phyloP scores from a whole-genome alignment of 345 rosid species.

The Geranium rotundifolium region DNA sequence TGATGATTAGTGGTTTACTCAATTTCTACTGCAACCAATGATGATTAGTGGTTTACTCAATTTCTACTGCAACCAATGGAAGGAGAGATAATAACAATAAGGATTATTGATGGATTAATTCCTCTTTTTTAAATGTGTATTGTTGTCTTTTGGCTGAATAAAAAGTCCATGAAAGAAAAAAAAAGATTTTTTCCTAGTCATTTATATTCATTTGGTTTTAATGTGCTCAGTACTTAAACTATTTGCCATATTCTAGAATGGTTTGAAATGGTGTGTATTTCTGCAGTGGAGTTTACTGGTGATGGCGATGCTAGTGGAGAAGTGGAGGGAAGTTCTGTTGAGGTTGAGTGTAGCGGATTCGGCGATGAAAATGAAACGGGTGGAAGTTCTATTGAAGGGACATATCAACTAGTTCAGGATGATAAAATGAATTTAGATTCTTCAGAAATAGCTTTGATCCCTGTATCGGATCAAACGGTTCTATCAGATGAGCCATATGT shows the following conservation, averaged over 20 bases:
- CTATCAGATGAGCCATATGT: slow-evolving; percentile 57
- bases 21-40: too few species aligned
- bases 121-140: too few species aligned
- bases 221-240: background rate
- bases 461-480: slow-evolving; percentile 23
- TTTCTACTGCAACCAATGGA: too few species aligned
- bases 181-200: too few species aligned
- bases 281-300: slow-evolving; percentile 72
- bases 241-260: background rate
- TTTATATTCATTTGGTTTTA: too few species aligned
- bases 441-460: slow-evolving; percentile 17
- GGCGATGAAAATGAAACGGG: slow-evolving; percentile 38
- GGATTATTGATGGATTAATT: background rate
- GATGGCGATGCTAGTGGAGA: slow-evolving; percentile 46
- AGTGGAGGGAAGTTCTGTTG: slow-evolving; percentile 31
- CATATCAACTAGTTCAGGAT: slow-evolving; percentile 25
- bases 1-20: too few species aligned
- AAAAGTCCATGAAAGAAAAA: too few species aligned
- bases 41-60: too few species aligned
- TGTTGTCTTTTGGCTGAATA: too few species aligned
- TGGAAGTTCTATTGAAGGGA: slow-evolving; percentile 36
- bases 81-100: too few species aligned
- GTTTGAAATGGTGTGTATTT: slow-evolving; percentile 1
- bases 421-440: slow-evolving; percentile 41
- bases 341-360: slow-evolving; percentile 24